Evolutionary conservation across 2,329 filamentous ascomycete species (phyloP), one percentile per base, ranked within the genome.

Genomic region (Aspergillus melleus): DNA sequence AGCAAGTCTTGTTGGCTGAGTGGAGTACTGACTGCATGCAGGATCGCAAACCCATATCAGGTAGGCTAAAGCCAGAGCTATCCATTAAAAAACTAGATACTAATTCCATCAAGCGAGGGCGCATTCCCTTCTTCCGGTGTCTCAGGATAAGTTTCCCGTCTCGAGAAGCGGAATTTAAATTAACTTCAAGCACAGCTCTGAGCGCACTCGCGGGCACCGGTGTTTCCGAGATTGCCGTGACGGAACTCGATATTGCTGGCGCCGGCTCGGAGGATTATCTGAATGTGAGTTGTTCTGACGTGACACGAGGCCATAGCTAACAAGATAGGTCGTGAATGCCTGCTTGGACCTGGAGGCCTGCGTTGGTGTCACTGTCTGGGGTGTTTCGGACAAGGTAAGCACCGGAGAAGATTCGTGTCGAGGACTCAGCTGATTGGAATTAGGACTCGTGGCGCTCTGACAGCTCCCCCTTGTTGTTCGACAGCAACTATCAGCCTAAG

Each of bases 291-390:
- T 64, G 73, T 9, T 3, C 66, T 72, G 29, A 62, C 51, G 30
- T 68, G 70, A 46, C 67, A 73, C 59, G 42, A 30, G 8, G 54
- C 42, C 12, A 64, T 68, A 52, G 69, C 69, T 64, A 61, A 62
- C 29, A 62, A 52, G 20, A 53, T 55, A 72, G 69, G 60, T 67
- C 22, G 79, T 81, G 62, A 80, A 84, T 52, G 87, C 83, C 6
- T 90, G 88, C 66, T 70, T 88, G 32, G 75, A 80, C 20, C 76
- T 86, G 52, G 60, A 77, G 6, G 84, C 86, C 70, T 90, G 88
- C 69, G 81, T 88, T 3, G 86, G 87, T 54, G 84, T 90, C 61
- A 90, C 87, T 0, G 84, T 88, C 46, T 90, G 88, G 80, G 80
- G 80, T 26, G 72, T 82, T 1, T 66, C 72, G 20, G 80, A 82